These are phyloP conservation scores for Plasmodium blacklocki DNA, from an alignment of 169 alveolate genomes.

Conservation along the genomic window DNA sequence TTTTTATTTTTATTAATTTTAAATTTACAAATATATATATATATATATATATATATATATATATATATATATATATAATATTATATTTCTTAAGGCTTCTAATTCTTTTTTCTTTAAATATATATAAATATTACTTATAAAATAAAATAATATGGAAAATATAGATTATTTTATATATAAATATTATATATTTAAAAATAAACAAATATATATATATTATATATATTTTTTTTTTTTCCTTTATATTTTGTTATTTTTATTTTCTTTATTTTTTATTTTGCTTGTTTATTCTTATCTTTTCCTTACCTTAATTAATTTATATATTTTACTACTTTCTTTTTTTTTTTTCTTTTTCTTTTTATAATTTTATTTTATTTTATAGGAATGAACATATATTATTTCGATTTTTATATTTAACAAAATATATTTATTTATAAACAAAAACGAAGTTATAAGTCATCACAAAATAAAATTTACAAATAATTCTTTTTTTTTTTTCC, in stretches of 20 bases:
- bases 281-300: not conserved
- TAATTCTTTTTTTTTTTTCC: too few relatives aligned
- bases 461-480: too few relatives aligned
- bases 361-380: not conserved
- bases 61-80: too few relatives aligned
- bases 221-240: constrained; percentile 6
- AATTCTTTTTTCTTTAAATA: too few relatives aligned
- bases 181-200: not conserved
- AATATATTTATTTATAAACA: too few relatives aligned
- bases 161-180: not conserved
- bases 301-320: not conserved
- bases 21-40: not conserved
- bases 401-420: too few relatives aligned
- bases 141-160: not conserved
- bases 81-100: too few relatives aligned
- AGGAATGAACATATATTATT: not conserved
- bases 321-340: constrained; percentile 7
- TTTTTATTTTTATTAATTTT: not conserved
- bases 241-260: constrained; percentile 1
- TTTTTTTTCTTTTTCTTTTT: constrained; percentile 5
- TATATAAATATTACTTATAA: not conserved
- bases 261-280: not conserved
- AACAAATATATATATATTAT: not conserved
- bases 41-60: too few relatives aligned
- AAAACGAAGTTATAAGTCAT: too few relatives aligned